Evolutionary conservation across 2,329 filamentous ascomycete genomes (phyloP), one percentile per base, ranked within the genome.

Genomic region (Fusarium avenaceum): DNA sequence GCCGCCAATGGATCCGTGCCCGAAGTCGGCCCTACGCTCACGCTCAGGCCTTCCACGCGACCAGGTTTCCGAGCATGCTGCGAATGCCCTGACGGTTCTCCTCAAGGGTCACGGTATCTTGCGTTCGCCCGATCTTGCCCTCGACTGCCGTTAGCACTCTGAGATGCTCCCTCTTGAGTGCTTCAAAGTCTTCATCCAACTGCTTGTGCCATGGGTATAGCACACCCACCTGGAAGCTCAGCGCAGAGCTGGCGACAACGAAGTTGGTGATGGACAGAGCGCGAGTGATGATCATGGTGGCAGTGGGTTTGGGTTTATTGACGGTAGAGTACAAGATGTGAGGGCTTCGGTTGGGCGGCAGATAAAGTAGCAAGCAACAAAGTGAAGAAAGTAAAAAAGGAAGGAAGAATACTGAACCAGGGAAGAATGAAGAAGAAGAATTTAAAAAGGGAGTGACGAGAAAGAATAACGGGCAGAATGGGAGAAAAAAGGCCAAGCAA

Each of bases 171-270:
- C 57, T 72, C 66, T 72, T 74, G 47, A 74, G 63, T 8, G 65
- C 64, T 51, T 74, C 70, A 72, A 91, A 90, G 62, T 87, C 85
- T 20, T 85, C 82, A 65, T 90, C 87, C 8, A 92, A 80, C 73
- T 89, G 81, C 72, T 90, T 84, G 77, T 91, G 89, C 89, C 89
- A 91, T 2, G 89, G 89, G 76, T 91, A 91, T 13, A 92, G 81
- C 39, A 92, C 89, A 70, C 87, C 89, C 49, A 91, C 87, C 77
- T 91, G 89, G 76, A 92, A 92, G 35, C 81, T 82, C 33, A 92
- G 82, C 0, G 89, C 89, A 6, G 88, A 90, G 30, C 84, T 84
- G 53, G 88, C 89, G 63, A 92, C 87, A 66, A 85, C 74, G 74
- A 92, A 91, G 80, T 92, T 75, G 60, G 73, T 75, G 28, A 75